These are phyloP conservation scores for Geranomyces variabilis DNA, from an alignment of 192 early-diverging fungal species.

Conservation along the genomic window DNA sequence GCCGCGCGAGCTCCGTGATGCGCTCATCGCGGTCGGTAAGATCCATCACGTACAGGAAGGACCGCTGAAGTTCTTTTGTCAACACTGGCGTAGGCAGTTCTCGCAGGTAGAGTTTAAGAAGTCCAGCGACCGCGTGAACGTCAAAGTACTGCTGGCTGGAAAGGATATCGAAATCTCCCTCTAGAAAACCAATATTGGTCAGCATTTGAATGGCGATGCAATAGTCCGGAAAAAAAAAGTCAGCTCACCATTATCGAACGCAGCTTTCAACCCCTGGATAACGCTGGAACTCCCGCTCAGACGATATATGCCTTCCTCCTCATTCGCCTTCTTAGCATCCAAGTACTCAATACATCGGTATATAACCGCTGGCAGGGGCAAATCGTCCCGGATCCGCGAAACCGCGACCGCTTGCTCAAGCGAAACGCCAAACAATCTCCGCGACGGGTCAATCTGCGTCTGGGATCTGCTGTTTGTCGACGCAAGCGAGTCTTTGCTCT, in stretches of 20 bases:
- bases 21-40: constrained; percentile 78
- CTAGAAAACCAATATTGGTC: constrained; percentile 30
- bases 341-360: constrained; percentile 96
- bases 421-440: constrained; percentile 82
- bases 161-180: constrained; percentile 77
- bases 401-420: constrained; percentile 77
- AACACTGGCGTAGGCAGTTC: constrained; percentile 88
- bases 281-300: constrained; percentile 76
- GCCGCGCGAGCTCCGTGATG: constrained; percentile 76
- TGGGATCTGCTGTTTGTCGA: constrained; percentile 3
- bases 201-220: constrained; percentile 9
- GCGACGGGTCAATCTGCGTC: constrained; percentile 6
- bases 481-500: constrained; percentile 33
- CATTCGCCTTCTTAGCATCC: constrained; percentile 82
- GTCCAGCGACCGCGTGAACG: constrained; percentile 89
- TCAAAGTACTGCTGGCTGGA: constrained; percentile 72
- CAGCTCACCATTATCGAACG: constrained; percentile 70
- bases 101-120: constrained; percentile 90
- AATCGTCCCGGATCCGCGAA: constrained; percentile 72
- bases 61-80: constrained; percentile 80
- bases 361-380: constrained; percentile 86
- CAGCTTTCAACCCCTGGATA: constrained; percentile 76
- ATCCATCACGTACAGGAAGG: constrained; percentile 84
- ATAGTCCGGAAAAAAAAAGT: constrained; percentile 17
- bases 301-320: constrained; percentile 96